Evolutionary conservation across 805 yeast genomes (phyloP), one percentile per base, ranked within the genome.

Genomic region (Candida schatavii): DNA sequence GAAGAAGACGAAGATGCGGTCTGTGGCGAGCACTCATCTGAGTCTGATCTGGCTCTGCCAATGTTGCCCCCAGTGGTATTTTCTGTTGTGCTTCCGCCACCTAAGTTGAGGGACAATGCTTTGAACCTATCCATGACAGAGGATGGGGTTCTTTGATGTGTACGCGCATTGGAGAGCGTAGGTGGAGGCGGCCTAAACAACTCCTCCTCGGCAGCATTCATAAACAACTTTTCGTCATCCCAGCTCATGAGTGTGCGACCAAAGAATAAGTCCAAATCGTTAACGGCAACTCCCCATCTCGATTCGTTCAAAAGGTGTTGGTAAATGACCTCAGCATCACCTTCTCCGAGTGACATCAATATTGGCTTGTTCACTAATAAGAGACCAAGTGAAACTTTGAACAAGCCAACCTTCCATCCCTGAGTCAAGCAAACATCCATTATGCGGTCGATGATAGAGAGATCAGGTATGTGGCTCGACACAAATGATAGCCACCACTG

Each of bases 401-500:
- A 70, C 43, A 80, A 54, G 1, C 72, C 53, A 61, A 74, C 54
- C 64, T 72, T 59, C 81, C 76, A 57, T 59, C 86, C 76, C 70
- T 83, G 59, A 64, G 71, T 48, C 60, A 70, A 57, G 66, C 75
- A 53, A 63, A 64, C 62, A 68, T 85, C 72, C 70, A 80, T 59
- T 57, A 68, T 56, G 62, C 75, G 48, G 67, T 74, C 53, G 61
- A 69, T 67, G 62, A 78, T 50, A 43, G 68, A 57, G 62, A 70
- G 48, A 38, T 67, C 73, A 1, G 86, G 86, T n/a, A 81, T 69
- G 32, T 82, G 81, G 25, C 78, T 77, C 1, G 83, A 77, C 47
- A 70, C 73, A 46, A 80, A 74, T 0, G 83, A 75, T 37, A 81
- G 56, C 70, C 83, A 80, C 87, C 87, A 81, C 54, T 81, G 85